Percentiles rank a stretch among this genome's conserved stretches.
Evolutionary conservation across 495 filamentous ascomycete genomes (phyloP).

Genomic region (Xylaria cubensis): DNA sequence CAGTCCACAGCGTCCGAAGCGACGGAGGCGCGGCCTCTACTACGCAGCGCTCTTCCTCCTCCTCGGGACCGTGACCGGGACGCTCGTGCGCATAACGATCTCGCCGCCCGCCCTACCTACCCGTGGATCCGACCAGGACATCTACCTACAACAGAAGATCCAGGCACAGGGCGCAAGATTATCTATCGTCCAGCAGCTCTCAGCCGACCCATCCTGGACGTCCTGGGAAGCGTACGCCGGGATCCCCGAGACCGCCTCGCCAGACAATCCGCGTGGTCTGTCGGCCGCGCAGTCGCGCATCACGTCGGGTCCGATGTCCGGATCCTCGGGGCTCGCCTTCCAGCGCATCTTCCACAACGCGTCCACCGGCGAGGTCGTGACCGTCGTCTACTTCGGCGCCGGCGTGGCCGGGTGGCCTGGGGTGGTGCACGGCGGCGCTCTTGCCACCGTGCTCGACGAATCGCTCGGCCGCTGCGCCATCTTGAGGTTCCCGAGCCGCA

Average conservation of each 20-base stretch:
- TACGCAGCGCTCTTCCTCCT: constrained; percentile 44
- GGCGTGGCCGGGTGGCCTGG: constrained; percentile 75
- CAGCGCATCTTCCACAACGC: constrained; percentile 56
- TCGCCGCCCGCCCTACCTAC: constrained; percentile 43
- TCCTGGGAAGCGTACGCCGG: constrained; percentile 64
- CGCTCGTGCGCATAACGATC: constrained; percentile 43
- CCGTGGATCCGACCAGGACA: constrained; percentile 45
- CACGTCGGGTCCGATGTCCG: constrained; percentile 51
- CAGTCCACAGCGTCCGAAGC: constrained; percentile 13
- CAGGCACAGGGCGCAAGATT: constrained; percentile 48
- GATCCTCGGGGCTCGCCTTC: constrained; percentile 54
- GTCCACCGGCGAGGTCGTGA: constrained; percentile 48
- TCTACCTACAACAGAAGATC: constrained; percentile 32
- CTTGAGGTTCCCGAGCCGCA: constrained; percentile 45
- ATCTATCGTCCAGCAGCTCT: constrained; percentile 61
- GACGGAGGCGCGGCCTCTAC: constrained; percentile 32
- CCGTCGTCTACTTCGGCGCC: constrained; percentile 68
- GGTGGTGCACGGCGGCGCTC: constrained; percentile 75
- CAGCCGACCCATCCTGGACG: constrained; percentile 58
- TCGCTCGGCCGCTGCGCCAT: constrained; percentile 61
- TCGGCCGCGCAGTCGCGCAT: constrained; percentile 42
- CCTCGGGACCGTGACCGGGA: constrained; percentile 45
- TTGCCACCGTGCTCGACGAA: constrained; percentile 78
- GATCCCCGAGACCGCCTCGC: constrained; percentile 40
- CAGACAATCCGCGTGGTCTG: not conserved